Conservation (phyloP, 2,329 filamentous ascomycete genomes). For the Didymella glomerata region DNA sequence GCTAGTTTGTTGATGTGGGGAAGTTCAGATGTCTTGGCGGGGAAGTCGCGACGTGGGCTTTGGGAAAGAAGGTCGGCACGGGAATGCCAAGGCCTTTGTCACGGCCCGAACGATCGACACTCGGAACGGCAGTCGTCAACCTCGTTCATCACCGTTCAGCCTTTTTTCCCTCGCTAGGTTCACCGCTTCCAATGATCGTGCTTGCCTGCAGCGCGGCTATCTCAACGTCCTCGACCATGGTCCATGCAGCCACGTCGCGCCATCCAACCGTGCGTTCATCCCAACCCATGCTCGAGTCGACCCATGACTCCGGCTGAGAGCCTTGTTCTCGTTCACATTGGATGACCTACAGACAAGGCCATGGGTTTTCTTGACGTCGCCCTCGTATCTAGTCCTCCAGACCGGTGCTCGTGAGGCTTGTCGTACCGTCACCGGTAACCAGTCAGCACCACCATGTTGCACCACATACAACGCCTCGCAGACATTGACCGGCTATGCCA, state of each 20-base stretch:
- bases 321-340: conserved; percentile 4
- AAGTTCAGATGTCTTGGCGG: conserved; percentile 21
- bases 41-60: conserved; percentile 20
- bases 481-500: conserved; percentile 5
- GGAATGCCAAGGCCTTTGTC: conserved; percentile 5
- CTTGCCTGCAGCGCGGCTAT: conserved; percentile 22
- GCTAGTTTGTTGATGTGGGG: conserved; percentile 23
- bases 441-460: conserved; percentile 13
- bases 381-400: conserved; percentile 7
- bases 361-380: conserved; percentile 1
- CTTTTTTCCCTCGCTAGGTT: conserved; percentile 2
- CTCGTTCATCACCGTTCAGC: not conserved
- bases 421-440: conserved; percentile 11
- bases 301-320: conserved; percentile 12
- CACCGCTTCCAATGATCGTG: conserved; percentile 21
- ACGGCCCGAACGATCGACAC: conserved; percentile 18
- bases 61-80: conserved; percentile 11
- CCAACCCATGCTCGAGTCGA: conserved; percentile 5
- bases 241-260: conserved; percentile 20
- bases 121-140: conserved; percentile 12
- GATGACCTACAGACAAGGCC: not conserved
- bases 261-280: conserved; percentile 10
- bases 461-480: conserved; percentile 4
- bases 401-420: conserved; percentile 11
- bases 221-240: conserved; percentile 17